These are phyloP conservation scores for Eucalyptus erythrocorys DNA, from an alignment of 345 rosid species.

Conservation along the genomic window DNA sequence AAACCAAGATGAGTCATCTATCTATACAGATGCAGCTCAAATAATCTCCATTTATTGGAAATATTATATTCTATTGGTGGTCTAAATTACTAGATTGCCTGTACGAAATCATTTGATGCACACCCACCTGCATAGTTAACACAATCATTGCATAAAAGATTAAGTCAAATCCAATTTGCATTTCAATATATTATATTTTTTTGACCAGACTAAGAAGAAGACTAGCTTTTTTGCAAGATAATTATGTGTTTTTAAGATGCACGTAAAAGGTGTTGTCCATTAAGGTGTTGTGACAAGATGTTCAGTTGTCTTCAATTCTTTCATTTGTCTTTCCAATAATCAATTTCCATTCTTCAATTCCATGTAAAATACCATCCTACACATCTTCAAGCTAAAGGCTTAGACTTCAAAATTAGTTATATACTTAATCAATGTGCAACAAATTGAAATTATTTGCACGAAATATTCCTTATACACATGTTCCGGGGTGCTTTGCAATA, in stretches of 20 bases:
- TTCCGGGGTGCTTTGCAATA: rapidly evolving
- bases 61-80: neutral
- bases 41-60: neutral
- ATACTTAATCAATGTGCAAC: neutral
- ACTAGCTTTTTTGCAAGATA: neutral
- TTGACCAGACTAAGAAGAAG: neutral
- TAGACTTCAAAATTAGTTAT: neutral
- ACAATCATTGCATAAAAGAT: neutral
- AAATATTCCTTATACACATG: neutral
- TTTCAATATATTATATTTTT: neutral
- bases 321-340: neutral
- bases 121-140: neutral
- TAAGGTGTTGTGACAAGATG: too few species aligned
- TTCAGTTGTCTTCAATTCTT: neutral
- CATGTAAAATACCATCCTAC: neutral
- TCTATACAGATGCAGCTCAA: neutral
- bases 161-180: neutral
- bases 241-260: neutral
- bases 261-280: neutral
- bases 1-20: neutral
- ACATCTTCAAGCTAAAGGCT: neutral
- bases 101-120: neutral
- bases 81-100: neutral
- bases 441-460: neutral
- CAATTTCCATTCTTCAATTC: neutral